Conservation (phyloP, 2,329 filamentous ascomycete species). For the Sclerotinia minor region DNA sequence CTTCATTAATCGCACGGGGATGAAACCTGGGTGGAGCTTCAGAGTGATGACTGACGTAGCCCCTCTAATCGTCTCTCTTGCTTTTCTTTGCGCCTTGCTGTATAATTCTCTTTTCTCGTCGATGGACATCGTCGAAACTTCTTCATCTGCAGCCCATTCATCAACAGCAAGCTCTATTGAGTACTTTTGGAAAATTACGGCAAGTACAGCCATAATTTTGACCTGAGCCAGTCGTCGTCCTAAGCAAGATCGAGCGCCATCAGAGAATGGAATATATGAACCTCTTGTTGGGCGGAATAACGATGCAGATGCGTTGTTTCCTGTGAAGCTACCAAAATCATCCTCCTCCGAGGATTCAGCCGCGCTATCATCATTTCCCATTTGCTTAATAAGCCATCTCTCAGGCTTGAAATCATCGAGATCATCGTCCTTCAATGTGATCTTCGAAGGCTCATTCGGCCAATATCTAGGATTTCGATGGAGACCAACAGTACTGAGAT, state of each 20-base stretch:
- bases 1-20: constrained; percentile 68
- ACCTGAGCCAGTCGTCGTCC: constrained; percentile 44
- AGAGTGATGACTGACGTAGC: constrained; percentile 69
- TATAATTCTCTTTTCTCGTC: constrained; percentile 35
- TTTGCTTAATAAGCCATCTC: constrained; percentile 62
- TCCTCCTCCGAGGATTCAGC: constrained; percentile 24
- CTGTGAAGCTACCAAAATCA: constrained; percentile 25
- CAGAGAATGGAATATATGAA: constrained; percentile 42
- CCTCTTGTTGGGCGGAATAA: constrained; percentile 39
- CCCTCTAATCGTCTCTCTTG: constrained; percentile 40
- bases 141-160: constrained; percentile 38
- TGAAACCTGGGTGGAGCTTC: constrained; percentile 59
- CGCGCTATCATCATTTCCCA: constrained; percentile 49
- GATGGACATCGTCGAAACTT: constrained; percentile 33
- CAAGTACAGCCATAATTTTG: constrained; percentile 41
- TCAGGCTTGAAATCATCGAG: constrained; percentile 53
- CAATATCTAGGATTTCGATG: constrained; percentile 59
- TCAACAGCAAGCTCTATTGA: constrained; percentile 38
- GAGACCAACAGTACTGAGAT: constrained; percentile 46
- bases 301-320: constrained; percentile 26
- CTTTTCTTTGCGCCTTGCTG: constrained; percentile 46
- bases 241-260: constrained; percentile 44
- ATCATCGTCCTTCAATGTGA: constrained; percentile 59
- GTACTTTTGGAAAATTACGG: constrained; percentile 37
- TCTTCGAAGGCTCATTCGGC: constrained; percentile 50